Percentiles rank a stretch among this genome's conserved stretches.
phyloP scores from a whole-genome alignment of 2,329 filamentous ascomycete species.

The Cercospora berteroae region DNA sequence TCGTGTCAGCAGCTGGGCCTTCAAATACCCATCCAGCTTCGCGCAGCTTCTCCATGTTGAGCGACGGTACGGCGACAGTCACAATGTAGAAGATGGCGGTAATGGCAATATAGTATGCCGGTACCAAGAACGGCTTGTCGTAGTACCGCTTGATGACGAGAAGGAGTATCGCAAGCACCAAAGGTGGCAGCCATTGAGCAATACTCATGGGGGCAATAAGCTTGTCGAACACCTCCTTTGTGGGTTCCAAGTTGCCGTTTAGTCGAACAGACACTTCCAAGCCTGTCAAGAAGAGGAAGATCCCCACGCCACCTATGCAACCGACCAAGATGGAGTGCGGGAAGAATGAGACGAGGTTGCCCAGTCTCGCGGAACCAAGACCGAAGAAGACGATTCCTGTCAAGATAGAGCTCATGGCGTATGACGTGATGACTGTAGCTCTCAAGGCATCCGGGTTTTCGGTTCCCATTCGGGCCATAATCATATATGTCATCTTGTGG shows the following conservation, averaged over 20 bases:
- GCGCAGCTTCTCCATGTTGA: slow-evolving; percentile 67
- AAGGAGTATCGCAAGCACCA: slow-evolving; percentile 71
- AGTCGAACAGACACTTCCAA: slow-evolving; percentile 90
- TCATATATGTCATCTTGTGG: slow-evolving; percentile 94
- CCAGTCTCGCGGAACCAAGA: slow-evolving; percentile 82
- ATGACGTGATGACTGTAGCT: slow-evolving; percentile 90
- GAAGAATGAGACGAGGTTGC: slow-evolving; percentile 94
- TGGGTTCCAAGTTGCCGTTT: slow-evolving; percentile 79
- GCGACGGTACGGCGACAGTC: slow-evolving; percentile 64
- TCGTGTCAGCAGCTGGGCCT: slow-evolving; percentile 76
- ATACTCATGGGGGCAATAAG: slow-evolving; percentile 73
- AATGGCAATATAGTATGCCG: slow-evolving; percentile 78
- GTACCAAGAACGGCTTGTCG: slow-evolving; percentile 80
- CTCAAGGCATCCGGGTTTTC: slow-evolving; percentile 82
- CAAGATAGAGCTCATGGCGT: slow-evolving; percentile 83
- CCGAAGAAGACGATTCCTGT: slow-evolving; percentile 89
- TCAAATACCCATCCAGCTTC: slow-evolving; percentile 86
- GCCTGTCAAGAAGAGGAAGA: slow-evolving; percentile 87
- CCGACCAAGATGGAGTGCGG: slow-evolving; percentile 94
- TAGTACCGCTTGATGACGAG: slow-evolving; percentile 74
- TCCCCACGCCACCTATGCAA: slow-evolving; percentile 95
- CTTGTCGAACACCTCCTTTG: slow-evolving; percentile 70
- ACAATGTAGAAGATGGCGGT: slow-evolving; percentile 76
- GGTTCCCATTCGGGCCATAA: slow-evolving; percentile 73
- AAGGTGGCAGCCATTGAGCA: slow-evolving; percentile 77